phyloP scores from a whole-genome alignment of 129 eudicot species.

The Saussurea involucrata region DNA sequence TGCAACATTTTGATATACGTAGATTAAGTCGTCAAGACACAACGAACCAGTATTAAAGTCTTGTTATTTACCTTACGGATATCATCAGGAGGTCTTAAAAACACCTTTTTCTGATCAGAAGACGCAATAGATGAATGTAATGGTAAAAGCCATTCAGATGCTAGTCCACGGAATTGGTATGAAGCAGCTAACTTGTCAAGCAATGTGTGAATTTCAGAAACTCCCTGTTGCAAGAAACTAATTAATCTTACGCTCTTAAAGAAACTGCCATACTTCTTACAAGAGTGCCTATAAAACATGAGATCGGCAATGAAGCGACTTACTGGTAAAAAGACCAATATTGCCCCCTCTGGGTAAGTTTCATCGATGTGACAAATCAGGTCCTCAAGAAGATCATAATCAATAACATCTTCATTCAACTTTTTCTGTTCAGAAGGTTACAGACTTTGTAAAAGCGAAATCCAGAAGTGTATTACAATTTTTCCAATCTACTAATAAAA shows the following conservation, averaged over 20 bases:
- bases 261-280: neutral
- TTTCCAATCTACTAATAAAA: neutral
- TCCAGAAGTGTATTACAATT: constrained; percentile 1
- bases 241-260: constrained; percentile 1
- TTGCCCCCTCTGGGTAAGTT: constrained; percentile 76
- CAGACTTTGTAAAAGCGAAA: neutral
- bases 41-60: constrained; percentile 2
- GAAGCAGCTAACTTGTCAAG: constrained; percentile 77
- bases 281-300: neutral
- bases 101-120: constrained; percentile 85
- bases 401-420: constrained; percentile 86
- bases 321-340: constrained; percentile 86
- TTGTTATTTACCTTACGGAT: constrained; percentile 64
- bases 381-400: constrained; percentile 95
- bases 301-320: constrained; percentile 13
- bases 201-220: constrained; percentile 74
- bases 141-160: constrained; percentile 90
- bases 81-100: constrained; percentile 61
- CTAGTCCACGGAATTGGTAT: constrained; percentile 70
- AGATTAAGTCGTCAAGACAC: neutral
- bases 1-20: neutral
- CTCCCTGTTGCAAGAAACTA: constrained; percentile 54
- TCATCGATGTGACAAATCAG: constrained; percentile 83
- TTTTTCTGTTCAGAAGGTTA: constrained; percentile 52
- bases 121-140: constrained; percentile 88